Evolutionary conservation across 1,139 yeast species (phyloP), one percentile per base, ranked within the genome.

Genomic region (Spencermartinsiella ligniputridi): DNA sequence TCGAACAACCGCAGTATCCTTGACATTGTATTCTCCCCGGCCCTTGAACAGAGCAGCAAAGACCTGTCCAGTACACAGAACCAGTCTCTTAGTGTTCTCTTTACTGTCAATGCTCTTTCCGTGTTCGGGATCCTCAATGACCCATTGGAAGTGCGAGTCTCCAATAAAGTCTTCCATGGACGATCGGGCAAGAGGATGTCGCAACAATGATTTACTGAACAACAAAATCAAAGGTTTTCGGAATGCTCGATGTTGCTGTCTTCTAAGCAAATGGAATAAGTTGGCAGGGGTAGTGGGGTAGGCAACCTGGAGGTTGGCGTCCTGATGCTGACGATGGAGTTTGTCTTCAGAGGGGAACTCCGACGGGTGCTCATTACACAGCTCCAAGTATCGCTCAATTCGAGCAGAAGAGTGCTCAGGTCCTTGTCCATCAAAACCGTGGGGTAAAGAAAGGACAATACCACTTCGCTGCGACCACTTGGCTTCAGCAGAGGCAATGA

Each of bases 391-490:
- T 75, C 99, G 83, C 75, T 94, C 99, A 49, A 94, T 73, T 78
- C 98, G 84, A 62, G 96, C 97, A 50, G 96, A 87, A 30, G 98
- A 92, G 72, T 94, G 99, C 74, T 94, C 99, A 56, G 98, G 98
- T 62, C 99, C 99, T 75, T 92, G 98, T 57, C 99, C 99, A 69
- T 94, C 99, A 67, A 90, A 94, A 73, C 99, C 99, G 67, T 94
- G 99, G 51, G 99, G 99, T 68, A 94, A 78, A 3, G 97, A 87
- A 59, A 94, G 73, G 40, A 92, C 96, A 54, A 94, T 68, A 66
- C 99, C 99, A 16, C 96, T 86, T 73, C 99, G 86, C 77, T 94
- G 98, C 67, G 87, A 86, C 99, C 99, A 94, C 73, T 94, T 94
- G 57, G 89, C 81, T 74, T 94, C 99, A 67, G 95, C 98, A 64